Conservation (phyloP, 495 filamentous ascomycete species). For the Stereocaulon alpinum region DNA sequence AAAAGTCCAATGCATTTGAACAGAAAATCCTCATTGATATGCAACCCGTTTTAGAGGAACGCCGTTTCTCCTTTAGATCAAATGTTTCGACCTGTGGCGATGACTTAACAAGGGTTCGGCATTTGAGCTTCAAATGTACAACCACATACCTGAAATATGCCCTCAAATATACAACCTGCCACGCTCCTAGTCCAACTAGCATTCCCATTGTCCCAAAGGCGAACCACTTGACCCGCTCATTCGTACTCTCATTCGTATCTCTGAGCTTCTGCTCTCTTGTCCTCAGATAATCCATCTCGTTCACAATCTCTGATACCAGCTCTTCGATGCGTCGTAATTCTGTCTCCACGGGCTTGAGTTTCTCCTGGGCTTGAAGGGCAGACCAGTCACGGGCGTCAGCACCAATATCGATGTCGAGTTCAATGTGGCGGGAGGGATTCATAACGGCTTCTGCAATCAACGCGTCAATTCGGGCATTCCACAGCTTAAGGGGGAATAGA, state of each 20-base stretch:
- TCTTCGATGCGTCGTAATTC: slow-evolving; percentile 90
- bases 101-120: slow-evolving; percentile 3
- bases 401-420: slow-evolving; percentile 97
- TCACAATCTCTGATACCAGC: slow-evolving; percentile 68
- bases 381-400: slow-evolving; percentile 98
- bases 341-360: slow-evolving; percentile 93
- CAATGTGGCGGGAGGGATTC: slow-evolving; percentile 65
- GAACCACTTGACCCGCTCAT: slow-evolving; percentile 98
- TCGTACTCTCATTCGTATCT: slow-evolving; percentile 99
- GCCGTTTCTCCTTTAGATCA: slow-evolving; percentile 47
- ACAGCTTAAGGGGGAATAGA: neutral
- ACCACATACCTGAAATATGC: slow-evolving; percentile 81
- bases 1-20: neutral
- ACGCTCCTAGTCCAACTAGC: slow-evolving; percentile 79
- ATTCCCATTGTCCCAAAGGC: slow-evolving; percentile 91
- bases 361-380: slow-evolving; percentile 90
- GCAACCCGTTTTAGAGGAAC: neutral
- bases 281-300: slow-evolving; percentile 88
- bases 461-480: neutral
- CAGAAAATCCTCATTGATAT: neutral
- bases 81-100: slow-evolving; percentile 64
- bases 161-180: slow-evolving; percentile 95
- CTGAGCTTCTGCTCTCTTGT: slow-evolving; percentile 84
- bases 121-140: neutral
- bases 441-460: slow-evolving; percentile 27